These are phyloP conservation scores for Boletus reticulatus DNA, from an alignment of 768 basidiomycete genomes.

Conservation along the genomic window DNA sequence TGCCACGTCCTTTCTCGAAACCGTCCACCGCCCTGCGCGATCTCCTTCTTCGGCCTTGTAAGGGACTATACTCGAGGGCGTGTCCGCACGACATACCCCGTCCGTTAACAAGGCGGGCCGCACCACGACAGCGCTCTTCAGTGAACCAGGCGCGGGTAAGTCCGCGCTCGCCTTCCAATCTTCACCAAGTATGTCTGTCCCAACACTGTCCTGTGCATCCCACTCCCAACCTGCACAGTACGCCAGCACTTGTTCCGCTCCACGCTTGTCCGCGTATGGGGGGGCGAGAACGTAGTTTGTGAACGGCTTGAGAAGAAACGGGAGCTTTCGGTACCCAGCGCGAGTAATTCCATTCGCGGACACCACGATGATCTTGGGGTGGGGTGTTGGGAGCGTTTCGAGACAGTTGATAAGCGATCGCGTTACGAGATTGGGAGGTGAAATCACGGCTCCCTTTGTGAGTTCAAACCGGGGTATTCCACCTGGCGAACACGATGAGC, in stretches of 20 bases:
- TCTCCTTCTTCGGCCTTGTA: constrained; percentile 48
- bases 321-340: constrained; percentile 43
- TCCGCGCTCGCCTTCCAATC: constrained; percentile 41
- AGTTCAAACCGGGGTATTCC: constrained; percentile 41
- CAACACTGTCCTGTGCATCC: constrained; percentile 44
- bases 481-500: constrained; percentile 1
- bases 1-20: constrained; percentile 63
- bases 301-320: constrained; percentile 50
- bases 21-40: constrained; percentile 41
- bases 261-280: constrained; percentile 63
- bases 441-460: constrained; percentile 46
- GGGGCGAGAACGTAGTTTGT: constrained; percentile 39
- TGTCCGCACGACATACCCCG: constrained; percentile 42
- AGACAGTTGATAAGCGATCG: constrained; percentile 54
- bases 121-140: constrained; percentile 46
- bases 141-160: constrained; percentile 40
- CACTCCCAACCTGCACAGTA: constrained; percentile 53
- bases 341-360: constrained; percentile 53
- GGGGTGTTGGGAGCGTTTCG: constrained; percentile 46
- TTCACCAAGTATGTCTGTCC: constrained; percentile 39
- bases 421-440: constrained; percentile 58
- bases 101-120: constrained; percentile 60
- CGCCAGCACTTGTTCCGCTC: constrained; percentile 48
- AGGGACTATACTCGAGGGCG: constrained; percentile 17
- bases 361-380: constrained; percentile 52